A percentile compares a stretch with the other conserved stretches of the same genome.
Conservation (phyloP, 2,329 filamentous ascomycete species). For the Aspergillus ochraceoroseus region DNA sequence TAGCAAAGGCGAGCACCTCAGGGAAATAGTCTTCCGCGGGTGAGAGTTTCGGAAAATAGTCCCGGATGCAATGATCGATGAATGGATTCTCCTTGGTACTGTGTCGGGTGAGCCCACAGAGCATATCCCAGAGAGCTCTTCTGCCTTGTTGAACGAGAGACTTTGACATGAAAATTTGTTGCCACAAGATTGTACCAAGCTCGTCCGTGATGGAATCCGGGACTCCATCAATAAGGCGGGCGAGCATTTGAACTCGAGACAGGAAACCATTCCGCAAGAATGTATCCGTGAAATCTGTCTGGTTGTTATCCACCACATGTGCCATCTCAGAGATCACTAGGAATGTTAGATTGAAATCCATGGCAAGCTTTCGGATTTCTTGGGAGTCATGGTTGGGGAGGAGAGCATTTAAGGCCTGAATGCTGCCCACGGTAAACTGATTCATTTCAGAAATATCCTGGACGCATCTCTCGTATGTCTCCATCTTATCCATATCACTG, state of each 20-base stretch:
- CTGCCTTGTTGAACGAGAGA: constrained; percentile 59
- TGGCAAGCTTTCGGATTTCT: constrained; percentile 56
- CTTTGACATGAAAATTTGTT: constrained; percentile 62
- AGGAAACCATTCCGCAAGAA: constrained; percentile 45
- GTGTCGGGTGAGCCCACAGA: constrained; percentile 45
- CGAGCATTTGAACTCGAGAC: constrained; percentile 56
- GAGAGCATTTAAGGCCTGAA: constrained; percentile 57
- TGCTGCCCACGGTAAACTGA: constrained; percentile 64
- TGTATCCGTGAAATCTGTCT: constrained; percentile 39
- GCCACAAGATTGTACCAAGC: constrained; percentile 64
- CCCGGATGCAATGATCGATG: constrained; percentile 43
- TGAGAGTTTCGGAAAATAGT: constrained; percentile 39
- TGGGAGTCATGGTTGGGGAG: constrained; percentile 40
- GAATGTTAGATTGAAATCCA: constrained; percentile 57
- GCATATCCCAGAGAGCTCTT: constrained; percentile 63
- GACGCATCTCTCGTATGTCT: constrained; percentile 64
- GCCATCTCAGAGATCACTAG: constrained; percentile 63
- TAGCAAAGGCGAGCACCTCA: constrained; percentile 42
- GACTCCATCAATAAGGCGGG: constrained; percentile 56
- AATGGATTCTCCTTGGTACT: constrained; percentile 36
- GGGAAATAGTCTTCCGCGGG: constrained; percentile 36
- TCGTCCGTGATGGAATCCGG: constrained; percentile 58
- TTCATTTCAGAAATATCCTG: constrained; percentile 62
- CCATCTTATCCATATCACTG: constrained; percentile 52
- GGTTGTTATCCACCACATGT: constrained; percentile 47